phyloP scores from a whole-genome alignment of 441 rosid species.

The Bruguiera hainesii region DNA sequence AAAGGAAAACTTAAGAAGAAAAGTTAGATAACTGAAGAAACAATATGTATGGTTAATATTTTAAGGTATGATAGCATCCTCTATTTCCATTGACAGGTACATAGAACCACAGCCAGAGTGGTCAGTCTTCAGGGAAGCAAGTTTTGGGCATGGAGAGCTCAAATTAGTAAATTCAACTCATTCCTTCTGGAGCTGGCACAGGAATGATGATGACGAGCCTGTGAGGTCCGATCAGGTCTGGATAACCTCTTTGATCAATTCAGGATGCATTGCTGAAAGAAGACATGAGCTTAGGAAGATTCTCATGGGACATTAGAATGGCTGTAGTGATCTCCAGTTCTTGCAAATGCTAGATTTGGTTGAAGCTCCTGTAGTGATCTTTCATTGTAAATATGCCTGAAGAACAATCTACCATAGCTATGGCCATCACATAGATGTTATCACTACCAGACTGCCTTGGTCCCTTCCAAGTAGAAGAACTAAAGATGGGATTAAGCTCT shows the following conservation, averaged over 20 bases:
- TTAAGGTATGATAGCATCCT: no score
- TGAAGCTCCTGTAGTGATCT: background rate
- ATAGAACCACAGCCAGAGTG: conserved; percentile 72
- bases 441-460: background rate
- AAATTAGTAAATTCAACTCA: conserved; percentile 72
- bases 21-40: background rate
- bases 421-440: background rate
- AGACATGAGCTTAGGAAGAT: conserved; percentile 41
- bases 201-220: conserved; percentile 94
- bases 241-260: conserved; percentile 64
- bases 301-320: conserved; percentile 43
- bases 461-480: background rate
- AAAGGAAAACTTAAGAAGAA: background rate
- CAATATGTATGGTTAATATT: no score
- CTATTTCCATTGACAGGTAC: conserved; percentile 46
- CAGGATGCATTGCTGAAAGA: conserved; percentile 55
- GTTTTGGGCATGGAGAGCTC: conserved; percentile 97
- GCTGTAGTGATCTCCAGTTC: background rate
- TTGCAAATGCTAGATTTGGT: background rate
- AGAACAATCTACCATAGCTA: conserved; percentile 3
- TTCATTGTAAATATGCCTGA: conserved; percentile 3
- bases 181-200: conserved; percentile 93
- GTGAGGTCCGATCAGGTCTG: conserved; percentile 77
- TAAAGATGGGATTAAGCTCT: background rate
- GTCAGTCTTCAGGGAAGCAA: conserved; percentile 97